phyloP scores from a whole-genome alignment of 2,329 filamentous ascomycete genomes.

The Incumbomyces delicatus region DNA sequence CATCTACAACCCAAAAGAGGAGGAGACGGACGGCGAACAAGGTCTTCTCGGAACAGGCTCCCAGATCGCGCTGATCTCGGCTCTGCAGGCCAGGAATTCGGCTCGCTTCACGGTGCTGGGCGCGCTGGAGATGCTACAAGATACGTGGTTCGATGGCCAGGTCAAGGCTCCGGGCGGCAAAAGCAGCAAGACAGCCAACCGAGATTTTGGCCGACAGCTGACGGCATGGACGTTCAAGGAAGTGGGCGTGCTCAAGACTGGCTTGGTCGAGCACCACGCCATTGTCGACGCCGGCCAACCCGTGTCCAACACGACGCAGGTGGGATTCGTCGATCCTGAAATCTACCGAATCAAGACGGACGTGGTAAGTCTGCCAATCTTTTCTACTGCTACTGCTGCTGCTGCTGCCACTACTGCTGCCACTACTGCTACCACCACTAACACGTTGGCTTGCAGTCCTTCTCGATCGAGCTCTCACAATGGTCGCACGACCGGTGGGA shows the following conservation, averaged over 20 bases:
- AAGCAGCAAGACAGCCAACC: conserved; percentile 61
- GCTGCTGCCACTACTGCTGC: too few species aligned
- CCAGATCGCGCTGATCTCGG: conserved; percentile 76
- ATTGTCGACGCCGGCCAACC: conserved; percentile 40
- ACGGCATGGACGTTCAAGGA: conserved; percentile 97
- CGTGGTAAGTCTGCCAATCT: too few species aligned
- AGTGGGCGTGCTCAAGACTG: conserved; percentile 76
- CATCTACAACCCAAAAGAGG: conserved; percentile 88
- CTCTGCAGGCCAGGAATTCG: conserved; percentile 85
- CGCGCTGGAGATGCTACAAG: conserved; percentile 74
- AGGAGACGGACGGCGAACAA: conserved; percentile 58
- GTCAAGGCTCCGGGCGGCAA: conserved; percentile 52
- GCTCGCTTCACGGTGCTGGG: conserved; percentile 80
- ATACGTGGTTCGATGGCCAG: conserved; percentile 78
- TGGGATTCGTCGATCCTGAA: conserved; percentile 55
- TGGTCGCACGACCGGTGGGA: conserved; percentile 64
- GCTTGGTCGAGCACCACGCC: conserved; percentile 67
- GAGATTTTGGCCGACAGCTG: conserved; percentile 72
- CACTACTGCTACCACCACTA: too few species aligned
- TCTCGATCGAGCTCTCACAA: conserved; percentile 81
- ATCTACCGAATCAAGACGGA: conserved; percentile 97
- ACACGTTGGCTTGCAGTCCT: too few species aligned
- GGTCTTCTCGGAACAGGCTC: conserved; percentile 76
- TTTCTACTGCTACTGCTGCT: too few species aligned
- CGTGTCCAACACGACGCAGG: conserved; percentile 38